Evolutionary conservation across 2,329 filamentous ascomycete genomes (phyloP), one percentile per base, ranked within the genome.

Genomic region (Colletotrichum caudatum): DNA sequence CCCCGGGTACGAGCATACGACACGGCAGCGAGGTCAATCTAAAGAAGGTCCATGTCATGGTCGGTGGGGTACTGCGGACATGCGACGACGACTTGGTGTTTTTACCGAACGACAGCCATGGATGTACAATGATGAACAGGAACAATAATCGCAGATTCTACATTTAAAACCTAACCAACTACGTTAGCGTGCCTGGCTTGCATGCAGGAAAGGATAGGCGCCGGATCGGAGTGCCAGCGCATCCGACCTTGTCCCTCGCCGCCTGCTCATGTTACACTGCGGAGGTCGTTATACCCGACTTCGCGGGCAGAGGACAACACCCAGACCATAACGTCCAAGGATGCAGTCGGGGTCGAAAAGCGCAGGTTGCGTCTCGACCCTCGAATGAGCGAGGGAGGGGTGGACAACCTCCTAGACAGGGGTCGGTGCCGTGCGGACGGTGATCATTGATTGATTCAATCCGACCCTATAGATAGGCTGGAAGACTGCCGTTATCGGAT

Each of bases 211-310:
- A 54, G 64, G 53, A 63, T 33, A 54, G 64, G 64, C 35, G 64
- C 69, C 50, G 44, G 68, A 63, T 59, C 58, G 53, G 69, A 63
- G 18, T 63, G 69, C 51, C 69, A 71, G 51, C 69, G 44, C 58
- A 71, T 59, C 69, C 58, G 57, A 53, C 41, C 54, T 59, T 37
- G 37, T 62, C 23, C 51, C 41, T 57, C 56, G 39, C 46, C 11
- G 20, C 26, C 20, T 35, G 41, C 9, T 56, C 26, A 35, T 53
- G 64, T 37, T 33, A 62, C 51, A 26, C 50, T 29, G 44, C 20
- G 60, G 20, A 26, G 44, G 61, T 26, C 35, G 18, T 23, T 37
- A 58, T 58, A 35, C 23, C 44, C 26, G n/a, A 4, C 18, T 39
- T 33, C 29, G 53, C 23, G 46, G 29, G 35, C 29, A 9, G 33